These are phyloP conservation scores for Ustilago xerochloae DNA, from an alignment of 1,284 basidiomycete species.

Conservation along the genomic window DNA sequence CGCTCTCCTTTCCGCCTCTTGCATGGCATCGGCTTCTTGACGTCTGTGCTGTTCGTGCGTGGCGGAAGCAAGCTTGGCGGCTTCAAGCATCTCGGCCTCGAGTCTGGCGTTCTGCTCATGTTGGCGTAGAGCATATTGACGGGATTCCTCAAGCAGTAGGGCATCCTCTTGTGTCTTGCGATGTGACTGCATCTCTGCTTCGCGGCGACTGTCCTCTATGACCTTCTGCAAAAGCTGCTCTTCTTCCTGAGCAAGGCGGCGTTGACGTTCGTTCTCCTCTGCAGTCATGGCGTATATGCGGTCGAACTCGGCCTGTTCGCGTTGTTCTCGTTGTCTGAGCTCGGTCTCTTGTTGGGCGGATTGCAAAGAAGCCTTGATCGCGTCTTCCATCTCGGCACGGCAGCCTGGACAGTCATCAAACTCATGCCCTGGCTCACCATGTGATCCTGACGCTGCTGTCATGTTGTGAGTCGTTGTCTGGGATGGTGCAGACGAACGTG, in stretches of 20 bases:
- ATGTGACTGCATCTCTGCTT: slow-evolving; percentile 25
- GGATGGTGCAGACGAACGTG: too few species aligned
- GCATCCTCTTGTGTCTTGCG: slow-evolving; percentile 19
- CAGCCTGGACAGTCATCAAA: slow-evolving; percentile 49
- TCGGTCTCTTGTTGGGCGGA: slow-evolving; percentile 36
- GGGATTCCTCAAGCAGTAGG: slow-evolving; percentile 36
- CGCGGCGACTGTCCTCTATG: slow-evolving; percentile 39
- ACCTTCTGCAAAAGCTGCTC: slow-evolving; percentile 30
- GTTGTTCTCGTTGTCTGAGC: slow-evolving; percentile 9
- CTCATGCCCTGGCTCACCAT: slow-evolving; percentile 22
- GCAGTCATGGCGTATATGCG: slow-evolving; percentile 24
- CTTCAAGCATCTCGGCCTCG: slow-evolving; percentile 35
- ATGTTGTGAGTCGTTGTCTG: not conserved
- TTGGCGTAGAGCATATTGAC: slow-evolving; percentile 35
- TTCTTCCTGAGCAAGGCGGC: slow-evolving; percentile 37
- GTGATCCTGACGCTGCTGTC: not conserved
- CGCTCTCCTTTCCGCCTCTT: slow-evolving; percentile 36
- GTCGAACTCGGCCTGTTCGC: slow-evolving; percentile 31
- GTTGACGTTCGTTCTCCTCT: slow-evolving; percentile 28
- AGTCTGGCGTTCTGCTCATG: slow-evolving; percentile 14
- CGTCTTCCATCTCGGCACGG: slow-evolving; percentile 43
- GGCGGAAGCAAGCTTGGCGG: slow-evolving; percentile 26
- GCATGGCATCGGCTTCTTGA: slow-evolving; percentile 15
- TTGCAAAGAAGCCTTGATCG: slow-evolving; percentile 39
- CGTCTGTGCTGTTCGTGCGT: slow-evolving; percentile 16